Base-by-base conservation (phyloP, 2,329 filamentous ascomycete genomes). In the Blastomyces percursus region DNA sequence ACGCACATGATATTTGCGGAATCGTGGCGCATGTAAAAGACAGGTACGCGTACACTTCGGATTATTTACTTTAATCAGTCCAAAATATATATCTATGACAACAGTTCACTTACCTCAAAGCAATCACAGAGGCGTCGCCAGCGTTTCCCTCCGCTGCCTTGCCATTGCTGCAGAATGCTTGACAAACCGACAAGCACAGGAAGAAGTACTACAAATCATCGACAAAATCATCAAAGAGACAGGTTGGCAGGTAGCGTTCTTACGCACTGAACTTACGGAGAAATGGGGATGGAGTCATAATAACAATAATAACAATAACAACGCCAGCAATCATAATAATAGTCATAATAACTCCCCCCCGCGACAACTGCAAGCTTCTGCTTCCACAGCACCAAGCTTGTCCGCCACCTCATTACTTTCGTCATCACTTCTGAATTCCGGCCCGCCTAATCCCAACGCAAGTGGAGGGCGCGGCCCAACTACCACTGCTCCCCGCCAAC, bases 11-110 rank as follows among this genome's bases (percentile, higher is more conserved):
- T 71, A 87, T 96, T 30, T 96, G 92, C 71, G 93, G 93, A 16
- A 95, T 97, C 65, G 86, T 90, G 30, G 89, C 90, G 2, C 91
- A 96, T 71, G 86, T 88, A 60, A 89, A 91, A 69, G 91, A 96
- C 71, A 82, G 84, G 79, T 82, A 71, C 68, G 76, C 71, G 12
- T 52, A 57, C 35, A 61, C 21, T 21, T 6, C 32, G 55, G 19
- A 12, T 12, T 38, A 9, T 3, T 11, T 40, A 24, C 42, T 48
- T 61, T 9, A 48, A 30, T 14, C 3, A 9, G 27, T 27, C 21
- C 21, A 27, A 35, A 19, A 12, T 32, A 8, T 12, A 54, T 32
- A 61, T 19, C 5, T 16, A 38, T 35, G 5, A 60, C 24, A 60
- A 30, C 16, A 40, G n/a, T 27, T 4, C 27, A 16, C n/a, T 61